Evolutionary conservation across 225 moss, liverwort and hornwort genomes (phyloP).

Genomic region (Ulota crispa): DNA sequence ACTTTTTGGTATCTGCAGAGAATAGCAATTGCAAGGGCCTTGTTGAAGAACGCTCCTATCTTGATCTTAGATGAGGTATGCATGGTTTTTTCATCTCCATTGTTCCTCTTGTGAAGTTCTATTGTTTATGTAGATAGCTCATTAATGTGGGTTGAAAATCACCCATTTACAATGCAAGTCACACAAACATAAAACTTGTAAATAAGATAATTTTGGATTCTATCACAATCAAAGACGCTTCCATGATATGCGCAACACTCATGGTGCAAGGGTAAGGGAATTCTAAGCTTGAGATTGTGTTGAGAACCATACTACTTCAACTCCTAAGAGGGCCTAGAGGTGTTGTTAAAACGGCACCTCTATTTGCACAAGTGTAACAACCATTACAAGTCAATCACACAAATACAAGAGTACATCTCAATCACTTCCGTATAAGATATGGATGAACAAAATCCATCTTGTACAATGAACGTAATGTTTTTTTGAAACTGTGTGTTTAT

Average conservation of each 20-base stretch:
- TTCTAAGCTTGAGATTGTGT: background rate
- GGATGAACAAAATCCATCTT: too few relatives aligned
- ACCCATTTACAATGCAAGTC: background rate
- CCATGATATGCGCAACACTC: background rate
- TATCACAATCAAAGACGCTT: background rate
- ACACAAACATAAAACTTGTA: background rate
- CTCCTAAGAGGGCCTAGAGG: too few relatives aligned
- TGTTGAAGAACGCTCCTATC: constrained; percentile 96
- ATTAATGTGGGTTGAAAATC: background rate
- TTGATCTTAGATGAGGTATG: constrained; percentile 95
- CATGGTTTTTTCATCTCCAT: background rate
- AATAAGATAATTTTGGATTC: background rate
- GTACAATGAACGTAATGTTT: too few relatives aligned
- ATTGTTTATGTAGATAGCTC: background rate
- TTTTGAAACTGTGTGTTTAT: too few relatives aligned
- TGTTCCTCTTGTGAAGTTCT: background rate
- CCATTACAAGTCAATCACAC: too few relatives aligned
- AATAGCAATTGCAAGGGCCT: constrained; percentile 93
- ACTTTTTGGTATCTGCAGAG: constrained; percentile 49
- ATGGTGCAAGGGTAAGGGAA: background rate
- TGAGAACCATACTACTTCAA: background rate
- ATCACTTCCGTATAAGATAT: too few relatives aligned
- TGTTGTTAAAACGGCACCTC: too few relatives aligned
- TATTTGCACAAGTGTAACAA: too few relatives aligned
- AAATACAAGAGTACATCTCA: too few relatives aligned